Evolutionary conservation across 1,139 yeast species (phyloP), one percentile per base, ranked within the genome.

Genomic region (Kazachstania sp.): DNA sequence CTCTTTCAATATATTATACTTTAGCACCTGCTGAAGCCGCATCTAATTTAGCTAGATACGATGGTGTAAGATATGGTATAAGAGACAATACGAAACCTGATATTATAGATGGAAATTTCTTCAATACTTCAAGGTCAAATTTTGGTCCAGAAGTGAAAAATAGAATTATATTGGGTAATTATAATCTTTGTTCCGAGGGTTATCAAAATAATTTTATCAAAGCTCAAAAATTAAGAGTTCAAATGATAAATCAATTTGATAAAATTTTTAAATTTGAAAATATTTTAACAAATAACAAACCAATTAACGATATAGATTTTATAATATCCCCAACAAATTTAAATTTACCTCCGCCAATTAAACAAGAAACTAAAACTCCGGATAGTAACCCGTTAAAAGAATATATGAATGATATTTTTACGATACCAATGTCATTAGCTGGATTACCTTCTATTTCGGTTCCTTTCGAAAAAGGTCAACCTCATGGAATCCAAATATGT

Each of bases 1-100:
- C 90, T 41, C 68, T 92, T n/a, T 90, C 94, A 31, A 77, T 90
- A 0, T 94, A 94, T 64, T 90, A 86, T 60, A 83, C 95, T 0
- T 59, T 94, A 35, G 88, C 94, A 1, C 86, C 97, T 0, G 86
- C 97, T 0, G 98, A 94, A 61, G 97, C 97, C 0, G 82, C 95
- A 0, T 90, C 98, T 0, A 92, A 94, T 61, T 72, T 94, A 43
- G 78, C 96, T 1, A 72, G 97, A 35, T 94, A 77, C 59, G 98
- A 92, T 65, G 98, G 98, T 1, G 71, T 90, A 23, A 71, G 97
- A 45, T 94, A 84, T 59, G 97, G 97, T 0, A 67, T 65, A 29
- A 67, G 81, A 39, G 74, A 78, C 1, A 52, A 45, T 1, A 41
- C 51, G 2, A 58, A 59, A 2, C 60, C 62, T 12, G 63, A 63